These are phyloP conservation scores for Rhizopogon rudus DNA, from an alignment of 768 basidiomycete species.

Conservation along the genomic window DNA sequence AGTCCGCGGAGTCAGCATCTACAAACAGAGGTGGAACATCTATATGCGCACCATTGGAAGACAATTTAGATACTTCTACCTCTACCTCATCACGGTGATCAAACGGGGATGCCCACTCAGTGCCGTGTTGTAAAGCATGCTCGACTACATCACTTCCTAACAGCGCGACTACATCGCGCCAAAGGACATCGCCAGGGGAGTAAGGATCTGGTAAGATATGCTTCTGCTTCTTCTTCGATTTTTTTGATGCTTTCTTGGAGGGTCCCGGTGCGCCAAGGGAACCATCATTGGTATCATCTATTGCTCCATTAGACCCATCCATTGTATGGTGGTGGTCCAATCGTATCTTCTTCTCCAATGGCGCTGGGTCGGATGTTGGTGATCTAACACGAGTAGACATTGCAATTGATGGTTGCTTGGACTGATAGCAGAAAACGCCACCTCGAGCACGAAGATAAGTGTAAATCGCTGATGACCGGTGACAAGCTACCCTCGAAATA, in stretches of 20 bases:
- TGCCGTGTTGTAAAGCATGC: constrained; percentile 39
- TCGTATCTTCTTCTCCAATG: constrained; percentile 29
- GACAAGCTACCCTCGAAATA: neutral
- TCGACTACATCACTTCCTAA: constrained; percentile 59
- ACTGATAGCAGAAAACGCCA: neutral
- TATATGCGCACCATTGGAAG: constrained; percentile 50
- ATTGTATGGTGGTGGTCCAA: constrained; percentile 8
- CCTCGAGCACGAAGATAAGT: neutral
- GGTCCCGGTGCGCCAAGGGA: neutral
- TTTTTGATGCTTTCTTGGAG: constrained; percentile 1
- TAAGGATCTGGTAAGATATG: constrained; percentile 41
- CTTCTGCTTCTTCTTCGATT: constrained; percentile 4
- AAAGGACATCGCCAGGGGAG: constrained; percentile 71
- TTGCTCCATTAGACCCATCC: neutral
- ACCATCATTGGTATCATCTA: neutral
- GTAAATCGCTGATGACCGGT: no score
- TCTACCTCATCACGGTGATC: constrained; percentile 57
- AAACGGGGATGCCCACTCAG: constrained; percentile 58
- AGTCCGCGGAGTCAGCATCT: neutral
- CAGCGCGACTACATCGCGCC: constrained; percentile 62
- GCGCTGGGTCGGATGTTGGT: constrained; percentile 8
- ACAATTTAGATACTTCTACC: constrained; percentile 58
- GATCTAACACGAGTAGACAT: constrained; percentile 9
- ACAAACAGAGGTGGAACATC: neutral
- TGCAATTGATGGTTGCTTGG: neutral